phyloP scores from a whole-genome alignment of 495 filamentous ascomycete genomes.

The Neohortaea acidophila region DNA sequence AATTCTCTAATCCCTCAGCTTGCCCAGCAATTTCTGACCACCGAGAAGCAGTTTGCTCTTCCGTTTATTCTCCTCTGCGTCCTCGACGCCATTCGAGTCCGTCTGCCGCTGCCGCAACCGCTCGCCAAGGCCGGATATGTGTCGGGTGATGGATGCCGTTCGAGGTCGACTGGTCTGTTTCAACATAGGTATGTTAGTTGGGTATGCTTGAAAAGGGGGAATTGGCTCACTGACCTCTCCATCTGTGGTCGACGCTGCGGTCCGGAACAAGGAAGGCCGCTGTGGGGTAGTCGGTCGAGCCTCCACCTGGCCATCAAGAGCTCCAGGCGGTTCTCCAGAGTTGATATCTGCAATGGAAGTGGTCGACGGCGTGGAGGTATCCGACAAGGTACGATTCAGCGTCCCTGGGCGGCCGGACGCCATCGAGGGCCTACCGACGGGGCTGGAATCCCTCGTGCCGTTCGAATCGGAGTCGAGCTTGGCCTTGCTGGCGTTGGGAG shows the following conservation, averaged over 20 bases:
- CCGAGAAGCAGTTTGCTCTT: constrained; percentile 18
- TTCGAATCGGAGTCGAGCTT: constrained; percentile 4
- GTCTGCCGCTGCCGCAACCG: constrained; percentile 12
- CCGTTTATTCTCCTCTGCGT: constrained; percentile 9
- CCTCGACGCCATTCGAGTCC: constrained; percentile 5
- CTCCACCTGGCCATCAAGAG: neutral
- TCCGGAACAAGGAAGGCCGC: neutral
- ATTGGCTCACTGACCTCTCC: constrained; percentile 3
- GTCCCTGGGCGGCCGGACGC: constrained; percentile 14
- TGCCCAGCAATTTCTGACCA: constrained; percentile 17
- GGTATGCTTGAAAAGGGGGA: neutral
- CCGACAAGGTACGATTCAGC: constrained; percentile 7
- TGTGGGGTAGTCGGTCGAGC: neutral
- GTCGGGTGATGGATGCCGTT: constrained; percentile 5
- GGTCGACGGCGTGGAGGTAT: constrained; percentile 4
- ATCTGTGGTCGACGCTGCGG: neutral
- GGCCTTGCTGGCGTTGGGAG: neutral
- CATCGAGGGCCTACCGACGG: constrained; percentile 11
- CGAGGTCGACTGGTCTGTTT: neutral
- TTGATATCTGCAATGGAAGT: neutral
- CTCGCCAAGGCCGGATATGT: constrained; percentile 18
- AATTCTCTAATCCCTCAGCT: constrained; percentile 9
- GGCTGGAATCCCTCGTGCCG: constrained; percentile 5
- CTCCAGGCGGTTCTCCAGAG: constrained; percentile 1
- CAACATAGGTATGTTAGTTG: neutral